These are phyloP conservation scores for Penicillium diatomitis DNA, from an alignment of 495 filamentous ascomycete species.

Conservation along the genomic window DNA sequence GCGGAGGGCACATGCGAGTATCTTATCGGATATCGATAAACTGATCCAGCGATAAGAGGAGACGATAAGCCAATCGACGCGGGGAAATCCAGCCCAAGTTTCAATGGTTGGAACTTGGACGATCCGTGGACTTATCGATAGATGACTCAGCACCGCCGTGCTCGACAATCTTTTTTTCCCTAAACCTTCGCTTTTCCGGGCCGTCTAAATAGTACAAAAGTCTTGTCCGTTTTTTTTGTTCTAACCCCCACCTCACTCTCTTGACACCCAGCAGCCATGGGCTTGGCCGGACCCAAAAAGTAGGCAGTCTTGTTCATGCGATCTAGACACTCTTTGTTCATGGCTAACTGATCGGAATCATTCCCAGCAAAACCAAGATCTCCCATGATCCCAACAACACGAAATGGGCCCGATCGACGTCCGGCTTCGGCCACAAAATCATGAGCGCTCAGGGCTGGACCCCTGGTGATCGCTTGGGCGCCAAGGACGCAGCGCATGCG, in stretches of 20 bases:
- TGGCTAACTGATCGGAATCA: neutral
- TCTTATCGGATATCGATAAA: too few species aligned
- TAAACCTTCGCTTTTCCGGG: neutral
- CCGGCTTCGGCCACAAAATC: conserved; percentile 76
- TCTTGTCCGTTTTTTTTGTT: too few species aligned
- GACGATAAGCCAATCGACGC: too few species aligned
- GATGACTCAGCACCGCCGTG: conserved; percentile 8
- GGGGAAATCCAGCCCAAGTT: too few species aligned
- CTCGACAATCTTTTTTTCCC: conserved; percentile 1
- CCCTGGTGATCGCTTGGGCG: conserved; percentile 72
- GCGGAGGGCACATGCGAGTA: too few species aligned
- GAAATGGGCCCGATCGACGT: conserved; percentile 73
- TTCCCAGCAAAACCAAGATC: conserved; percentile 64
- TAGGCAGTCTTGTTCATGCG: conserved; percentile 24
- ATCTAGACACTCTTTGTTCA: neutral
- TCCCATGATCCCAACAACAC: conserved; percentile 90
- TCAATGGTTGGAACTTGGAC: neutral
- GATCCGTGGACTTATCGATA: conserved; percentile 1
- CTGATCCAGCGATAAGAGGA: too few species aligned
- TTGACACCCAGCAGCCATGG: conserved; percentile 40
- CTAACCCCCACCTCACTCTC: neutral
- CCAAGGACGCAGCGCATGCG: conserved; percentile 59
- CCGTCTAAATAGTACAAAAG: neutral
- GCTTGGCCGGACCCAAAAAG: conserved; percentile 66
- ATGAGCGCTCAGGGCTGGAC: conserved; percentile 83